Evolutionary conservation across 192 early-diverging fungal species (phyloP).

Genomic region (Backusella circina): DNA sequence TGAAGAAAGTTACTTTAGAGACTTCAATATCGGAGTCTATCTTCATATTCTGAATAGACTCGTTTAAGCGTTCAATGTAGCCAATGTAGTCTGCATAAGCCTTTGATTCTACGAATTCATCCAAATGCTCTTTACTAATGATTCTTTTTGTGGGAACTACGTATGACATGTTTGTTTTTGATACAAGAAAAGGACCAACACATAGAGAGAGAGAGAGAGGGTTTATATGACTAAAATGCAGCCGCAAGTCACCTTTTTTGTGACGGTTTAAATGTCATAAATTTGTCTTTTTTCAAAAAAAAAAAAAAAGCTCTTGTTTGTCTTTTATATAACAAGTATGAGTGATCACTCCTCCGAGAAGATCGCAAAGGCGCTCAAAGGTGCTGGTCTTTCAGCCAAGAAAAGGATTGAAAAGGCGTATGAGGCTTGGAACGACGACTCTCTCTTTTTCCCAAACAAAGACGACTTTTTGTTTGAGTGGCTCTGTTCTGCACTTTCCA

Average conservation of each 20-base stretch:
- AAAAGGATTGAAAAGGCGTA: constrained; percentile 22
- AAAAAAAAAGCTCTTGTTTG: no score
- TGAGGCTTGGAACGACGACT: constrained; percentile 18
- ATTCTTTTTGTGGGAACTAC: constrained; percentile 56
- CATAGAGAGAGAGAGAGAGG: neutral
- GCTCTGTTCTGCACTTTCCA: constrained; percentile 18
- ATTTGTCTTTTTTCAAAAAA: no score
- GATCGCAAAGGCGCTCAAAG: constrained; percentile 35
- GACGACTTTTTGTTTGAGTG: constrained; percentile 35
- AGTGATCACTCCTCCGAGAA: constrained; percentile 22
- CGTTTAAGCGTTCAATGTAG: constrained; percentile 73
- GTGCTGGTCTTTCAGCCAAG: constrained; percentile 21
- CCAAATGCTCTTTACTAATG: constrained; percentile 82
- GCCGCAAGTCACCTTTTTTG: neutral
- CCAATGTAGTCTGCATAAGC: constrained; percentile 61
- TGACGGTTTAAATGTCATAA: neutral
- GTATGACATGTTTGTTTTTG: constrained; percentile 13
- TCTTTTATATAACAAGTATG: neutral
- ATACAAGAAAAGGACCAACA: neutral
- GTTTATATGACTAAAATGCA: neutral
- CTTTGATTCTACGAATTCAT: constrained; percentile 63
- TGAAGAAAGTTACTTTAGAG: constrained; percentile 39
- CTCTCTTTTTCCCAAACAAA: constrained; percentile 33
- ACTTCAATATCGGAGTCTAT: constrained; percentile 50
- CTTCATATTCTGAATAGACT: constrained; percentile 64